Conservation (phyloP, 352 stramenopile species). For the Phytophthora pistaciae region DNA sequence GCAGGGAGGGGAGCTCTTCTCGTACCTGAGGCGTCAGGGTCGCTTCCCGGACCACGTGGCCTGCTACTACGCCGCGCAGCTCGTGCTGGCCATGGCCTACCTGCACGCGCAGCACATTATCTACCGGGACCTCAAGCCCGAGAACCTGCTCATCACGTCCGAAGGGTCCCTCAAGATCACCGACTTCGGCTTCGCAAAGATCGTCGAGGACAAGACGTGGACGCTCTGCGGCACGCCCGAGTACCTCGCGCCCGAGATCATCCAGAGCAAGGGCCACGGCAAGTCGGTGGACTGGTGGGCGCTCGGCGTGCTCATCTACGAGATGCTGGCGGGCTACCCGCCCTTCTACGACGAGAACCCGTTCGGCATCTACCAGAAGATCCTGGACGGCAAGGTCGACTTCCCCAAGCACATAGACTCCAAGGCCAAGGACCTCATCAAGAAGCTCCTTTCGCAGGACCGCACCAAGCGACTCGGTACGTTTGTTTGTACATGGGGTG, state of each 20-base stretch:
- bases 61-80: conserved; percentile 91
- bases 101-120: conserved; percentile 94
- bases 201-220: conserved; percentile 90
- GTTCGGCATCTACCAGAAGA: conserved; percentile 96
- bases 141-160: conserved; percentile 93
- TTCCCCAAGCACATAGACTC: conserved; percentile 92
- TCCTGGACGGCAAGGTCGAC: conserved; percentile 91
- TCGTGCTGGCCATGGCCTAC: conserved; percentile 90
- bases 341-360: conserved; percentile 95
- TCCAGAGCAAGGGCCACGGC: conserved; percentile 91
- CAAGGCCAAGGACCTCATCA: conserved; percentile 93
- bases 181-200: conserved; percentile 96
- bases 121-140: conserved; percentile 94
- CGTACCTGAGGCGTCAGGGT: conserved; percentile 87
- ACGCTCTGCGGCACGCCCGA: conserved; percentile 95
- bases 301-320: conserved; percentile 92
- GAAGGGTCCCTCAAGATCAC: conserved; percentile 94
- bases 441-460: conserved; percentile 92
- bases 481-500: conserved; percentile 10
- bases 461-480: conserved; percentile 89
- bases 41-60: conserved; percentile 84
- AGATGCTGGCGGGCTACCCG: conserved; percentile 92
- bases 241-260: conserved; percentile 95
- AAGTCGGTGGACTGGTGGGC: conserved; percentile 94
- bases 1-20: conserved; percentile 93